Percentiles rank a stretch among this genome's conserved stretches.
Evolutionary conservation across 1,139 yeast species (phyloP).

Genomic region (Pichia sp.): DNA sequence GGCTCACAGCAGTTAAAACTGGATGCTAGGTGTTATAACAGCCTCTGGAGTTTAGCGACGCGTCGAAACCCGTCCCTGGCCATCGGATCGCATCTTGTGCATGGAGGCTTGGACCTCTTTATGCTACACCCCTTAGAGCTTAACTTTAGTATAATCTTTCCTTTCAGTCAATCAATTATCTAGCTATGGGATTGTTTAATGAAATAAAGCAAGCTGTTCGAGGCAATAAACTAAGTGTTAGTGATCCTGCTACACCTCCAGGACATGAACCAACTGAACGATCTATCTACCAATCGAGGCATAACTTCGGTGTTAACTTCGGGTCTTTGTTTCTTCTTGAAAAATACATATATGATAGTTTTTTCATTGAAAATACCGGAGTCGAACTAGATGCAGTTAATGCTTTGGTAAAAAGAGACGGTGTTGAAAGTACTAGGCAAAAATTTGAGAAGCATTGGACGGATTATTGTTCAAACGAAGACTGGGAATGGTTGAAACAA

Average conservation of each 20-base stretch:
- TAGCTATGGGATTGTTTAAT: slow-evolving; percentile 15
- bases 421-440: slow-evolving; percentile 47
- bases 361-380: slow-evolving; percentile 43
- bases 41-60: no score
- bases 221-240: slow-evolving; percentile 3
- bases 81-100: no score
- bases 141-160: no score
- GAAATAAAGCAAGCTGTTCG: slow-evolving; percentile 15
- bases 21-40: no score
- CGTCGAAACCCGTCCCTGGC: no score
- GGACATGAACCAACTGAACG: slow-evolving; percentile 35
- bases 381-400: slow-evolving; percentile 74
- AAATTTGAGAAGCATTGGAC: slow-evolving; percentile 66
- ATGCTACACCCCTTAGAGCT: no score
- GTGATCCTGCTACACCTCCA: slow-evolving; percentile 22
- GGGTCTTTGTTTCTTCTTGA: slow-evolving; percentile 83
- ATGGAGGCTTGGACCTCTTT: no score
- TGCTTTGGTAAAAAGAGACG: slow-evolving; percentile 40
- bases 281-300: slow-evolving; percentile 58
- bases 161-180: no score
- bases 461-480: slow-evolving; percentile 54
- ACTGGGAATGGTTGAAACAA: slow-evolving; percentile 68
- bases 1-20: no score
- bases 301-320: slow-evolving; percentile 77
- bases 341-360: slow-evolving; percentile 57